Evolutionary conservation across 768 basidiomycete species (phyloP).

Genomic region (Leccinum aurantiacum): DNA sequence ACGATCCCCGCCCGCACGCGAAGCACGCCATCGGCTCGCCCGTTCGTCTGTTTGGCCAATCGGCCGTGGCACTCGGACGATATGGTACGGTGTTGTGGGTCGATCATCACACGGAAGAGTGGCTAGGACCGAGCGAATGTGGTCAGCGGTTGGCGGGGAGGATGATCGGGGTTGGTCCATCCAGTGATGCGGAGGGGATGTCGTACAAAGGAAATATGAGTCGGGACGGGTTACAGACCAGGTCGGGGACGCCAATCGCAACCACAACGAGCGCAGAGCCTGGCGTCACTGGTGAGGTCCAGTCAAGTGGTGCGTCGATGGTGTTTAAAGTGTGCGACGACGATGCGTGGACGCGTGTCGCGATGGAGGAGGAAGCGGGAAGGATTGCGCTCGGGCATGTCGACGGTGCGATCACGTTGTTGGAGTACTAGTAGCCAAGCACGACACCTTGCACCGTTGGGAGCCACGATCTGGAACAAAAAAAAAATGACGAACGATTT

Average conservation of each 20-base stretch:
- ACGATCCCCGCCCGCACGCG: constrained; percentile 37
- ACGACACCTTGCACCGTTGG: too few relatives aligned
- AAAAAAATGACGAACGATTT: too few relatives aligned
- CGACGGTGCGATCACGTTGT: constrained; percentile 49
- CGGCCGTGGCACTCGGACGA: constrained; percentile 52
- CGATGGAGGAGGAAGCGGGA: constrained; percentile 41
- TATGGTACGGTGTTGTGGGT: constrained; percentile 68
- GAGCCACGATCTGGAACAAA: too few relatives aligned
- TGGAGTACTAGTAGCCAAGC: constrained; percentile 42
- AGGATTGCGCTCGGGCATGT: constrained; percentile 35
- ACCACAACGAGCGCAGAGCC: not conserved
- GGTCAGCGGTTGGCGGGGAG: constrained; percentile 63
- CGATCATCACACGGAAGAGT: constrained; percentile 59
- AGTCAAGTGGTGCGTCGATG: constrained; percentile 23
- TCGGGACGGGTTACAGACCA: not conserved
- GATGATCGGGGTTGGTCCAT: not conserved
- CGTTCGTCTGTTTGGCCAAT: constrained; percentile 54
- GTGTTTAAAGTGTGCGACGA: constrained; percentile 47
- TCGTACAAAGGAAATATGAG: not conserved
- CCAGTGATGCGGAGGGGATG: not conserved
- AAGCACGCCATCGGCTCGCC: constrained; percentile 51
- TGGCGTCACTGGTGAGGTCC: too few relatives aligned
- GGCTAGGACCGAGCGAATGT: constrained; percentile 41
- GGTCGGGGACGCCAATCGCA: not conserved
- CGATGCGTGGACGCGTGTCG: constrained; percentile 48